Percentiles rank a stretch among this genome's conserved stretches.
Evolutionary conservation across 331 rosid species (phyloP).

Genomic region (Telfairia occidentalis): DNA sequence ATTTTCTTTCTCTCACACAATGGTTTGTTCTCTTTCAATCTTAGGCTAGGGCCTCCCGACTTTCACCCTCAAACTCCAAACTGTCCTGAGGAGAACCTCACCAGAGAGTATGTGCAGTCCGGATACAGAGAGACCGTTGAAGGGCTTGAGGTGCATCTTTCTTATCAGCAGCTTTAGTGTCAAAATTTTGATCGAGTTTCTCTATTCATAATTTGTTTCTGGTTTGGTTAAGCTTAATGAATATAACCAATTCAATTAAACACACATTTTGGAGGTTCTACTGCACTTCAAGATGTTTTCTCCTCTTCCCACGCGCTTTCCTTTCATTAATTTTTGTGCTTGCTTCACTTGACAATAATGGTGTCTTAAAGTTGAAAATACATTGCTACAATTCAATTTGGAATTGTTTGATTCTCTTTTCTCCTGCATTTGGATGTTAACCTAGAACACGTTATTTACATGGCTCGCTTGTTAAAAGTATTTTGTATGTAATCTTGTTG

Average conservation of each 20-base stretch:
- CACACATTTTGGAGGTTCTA: background rate
- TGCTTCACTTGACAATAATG: background rate
- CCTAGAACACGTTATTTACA: no score
- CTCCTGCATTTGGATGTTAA: no score
- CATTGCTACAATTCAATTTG: background rate
- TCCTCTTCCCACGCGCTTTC: background rate
- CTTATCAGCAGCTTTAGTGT: background rate
- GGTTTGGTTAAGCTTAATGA: background rate
- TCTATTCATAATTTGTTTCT: background rate
- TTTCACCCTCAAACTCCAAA: slow-evolving; percentile 70
- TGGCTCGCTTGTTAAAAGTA: no score
- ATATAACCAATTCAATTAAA: background rate
- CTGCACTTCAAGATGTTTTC: background rate
- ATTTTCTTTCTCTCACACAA: background rate
- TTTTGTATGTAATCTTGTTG: no score
- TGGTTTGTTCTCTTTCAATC: slow-evolving; percentile 21
- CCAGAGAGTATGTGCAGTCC: slow-evolving; percentile 56
- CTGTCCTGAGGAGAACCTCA: slow-evolving; percentile 94
- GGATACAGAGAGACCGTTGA: slow-evolving; percentile 92
- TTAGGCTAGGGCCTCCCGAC: slow-evolving; percentile 95
- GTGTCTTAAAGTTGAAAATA: background rate
- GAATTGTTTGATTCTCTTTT: no score
- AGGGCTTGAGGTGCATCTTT: slow-evolving; percentile 77
- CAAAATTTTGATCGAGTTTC: background rate
- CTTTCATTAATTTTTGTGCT: background rate